phyloP scores from a whole-genome alignment of 108 stramenopile genomes.

The Pseudonitzschia pungens region DNA sequence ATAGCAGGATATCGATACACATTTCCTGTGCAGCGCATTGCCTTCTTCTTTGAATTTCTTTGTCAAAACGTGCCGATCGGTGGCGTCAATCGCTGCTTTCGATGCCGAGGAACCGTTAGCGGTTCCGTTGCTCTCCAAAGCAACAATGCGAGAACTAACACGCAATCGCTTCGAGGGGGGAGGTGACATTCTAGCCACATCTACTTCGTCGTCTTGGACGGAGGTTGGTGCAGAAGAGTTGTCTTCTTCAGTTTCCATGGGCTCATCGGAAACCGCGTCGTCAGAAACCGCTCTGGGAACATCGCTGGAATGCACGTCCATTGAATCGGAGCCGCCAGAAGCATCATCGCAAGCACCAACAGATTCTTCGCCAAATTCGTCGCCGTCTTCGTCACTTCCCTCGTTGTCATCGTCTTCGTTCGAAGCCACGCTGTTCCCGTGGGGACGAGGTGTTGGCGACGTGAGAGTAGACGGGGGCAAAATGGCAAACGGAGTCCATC shows the following conservation, averaged over 20 bases:
- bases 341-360: neutral
- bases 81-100: conserved; percentile 6
- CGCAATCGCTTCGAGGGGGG: conserved; percentile 16
- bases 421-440: neutral
- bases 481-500: conserved; percentile 72
- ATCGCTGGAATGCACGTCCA: conserved; percentile 19
- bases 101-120: neutral
- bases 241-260: conserved; percentile 24
- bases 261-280: conserved; percentile 23
- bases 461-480: conserved; percentile 49
- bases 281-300: neutral
- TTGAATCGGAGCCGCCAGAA: neutral
- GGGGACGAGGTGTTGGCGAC: conserved; percentile 30
- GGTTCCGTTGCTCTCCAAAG: conserved; percentile 10
- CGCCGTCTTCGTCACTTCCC: neutral
- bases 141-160: conserved; percentile 18
- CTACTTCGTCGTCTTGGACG: neutral
- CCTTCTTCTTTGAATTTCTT: conserved; percentile 54
- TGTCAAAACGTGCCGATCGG: conserved; percentile 39
- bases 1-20: conserved; percentile 58
- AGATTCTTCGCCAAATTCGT: neutral
- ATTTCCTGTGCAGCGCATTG: conserved; percentile 52
- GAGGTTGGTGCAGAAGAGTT: neutral
- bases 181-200: neutral
- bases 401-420: conserved; percentile 12